phyloP scores from a whole-genome alignment of 2,329 filamentous ascomycete species.

The Tolypocladium nubicola region DNA sequence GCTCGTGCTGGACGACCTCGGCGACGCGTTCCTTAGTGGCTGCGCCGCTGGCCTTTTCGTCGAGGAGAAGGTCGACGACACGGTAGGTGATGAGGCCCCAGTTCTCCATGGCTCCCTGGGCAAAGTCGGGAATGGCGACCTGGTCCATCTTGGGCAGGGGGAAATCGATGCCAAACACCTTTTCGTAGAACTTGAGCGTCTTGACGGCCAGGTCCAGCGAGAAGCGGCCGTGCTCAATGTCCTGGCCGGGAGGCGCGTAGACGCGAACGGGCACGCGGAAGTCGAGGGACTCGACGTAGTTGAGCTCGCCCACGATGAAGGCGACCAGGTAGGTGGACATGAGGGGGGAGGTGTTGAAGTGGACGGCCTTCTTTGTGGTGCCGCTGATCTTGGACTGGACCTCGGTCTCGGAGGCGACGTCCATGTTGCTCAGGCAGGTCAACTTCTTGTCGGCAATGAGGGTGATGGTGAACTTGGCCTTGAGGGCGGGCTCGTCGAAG shows the following conservation, averaged over 20 bases:
- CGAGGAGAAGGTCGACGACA: constrained; percentile 70
- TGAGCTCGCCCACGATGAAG: constrained; percentile 88
- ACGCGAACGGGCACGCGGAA: constrained; percentile 90
- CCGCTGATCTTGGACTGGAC: constrained; percentile 26
- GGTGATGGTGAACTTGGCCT: constrained; percentile 86
- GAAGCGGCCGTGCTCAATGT: constrained; percentile 86
- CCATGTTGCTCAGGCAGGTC: constrained; percentile 96
- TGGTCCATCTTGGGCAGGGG: constrained; percentile 35
- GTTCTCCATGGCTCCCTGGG: constrained; percentile 95
- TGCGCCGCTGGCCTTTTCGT: constrained; percentile 84
- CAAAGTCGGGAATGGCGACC: constrained; percentile 92
- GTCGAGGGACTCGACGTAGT: constrained; percentile 82
- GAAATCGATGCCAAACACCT: constrained; percentile 63
- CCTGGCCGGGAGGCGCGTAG: constrained; percentile 82
- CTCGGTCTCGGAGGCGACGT: constrained; percentile 70
- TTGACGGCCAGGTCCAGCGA: constrained; percentile 81
- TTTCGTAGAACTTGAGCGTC: constrained; percentile 90
- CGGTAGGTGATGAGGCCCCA: constrained; percentile 96
- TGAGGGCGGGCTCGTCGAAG: constrained; percentile 91
- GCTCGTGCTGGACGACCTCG: constrained; percentile 91
- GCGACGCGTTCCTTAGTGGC: constrained; percentile 86
- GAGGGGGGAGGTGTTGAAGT: constrained; percentile 80
- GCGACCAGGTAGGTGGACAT: constrained; percentile 97
- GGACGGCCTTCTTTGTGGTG: constrained; percentile 63
- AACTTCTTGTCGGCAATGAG: constrained; percentile 82